Base-by-base conservation (phyloP, 2,329 filamentous ascomycete species). In the Cytospora chrysosperma region DNA sequence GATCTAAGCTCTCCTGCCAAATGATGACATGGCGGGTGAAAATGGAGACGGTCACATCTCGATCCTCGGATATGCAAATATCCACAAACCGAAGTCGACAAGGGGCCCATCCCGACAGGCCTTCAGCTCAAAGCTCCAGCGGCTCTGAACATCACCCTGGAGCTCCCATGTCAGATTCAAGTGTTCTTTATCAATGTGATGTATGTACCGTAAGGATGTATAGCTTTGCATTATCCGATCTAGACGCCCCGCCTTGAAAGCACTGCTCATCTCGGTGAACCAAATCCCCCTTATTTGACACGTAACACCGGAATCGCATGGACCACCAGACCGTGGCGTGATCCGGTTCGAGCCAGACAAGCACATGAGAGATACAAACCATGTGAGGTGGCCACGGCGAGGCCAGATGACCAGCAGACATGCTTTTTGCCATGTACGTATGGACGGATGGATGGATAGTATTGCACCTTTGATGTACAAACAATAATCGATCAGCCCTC, bases 1-100 rank as follows among this genome's bases (percentile, higher is more conserved):
- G 59, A 50, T 61, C 59, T 61, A 61, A 55, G 51, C 59, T 61
- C 43, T 50, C 19, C 43, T 61, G 58, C 58, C 58, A 61, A 54
- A 61, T 61, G 58, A 61, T 61, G 59, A 50, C 59, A 61, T 55
- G 55, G 51, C 59, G 59, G 59, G 59, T 61, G 51, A 61, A 61
- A 61, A 55, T 61, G 59, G 59, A 49, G 59, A 55, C 57, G 37
- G 49, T 34, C 51, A n/a, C 43, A 47, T 47, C 40, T 51, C 51
- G 50, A 51, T 55, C 54, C 59, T 61, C 59, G 17, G 59, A 61
- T 61, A 61, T 61, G 59, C 59, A 61, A 54, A 61, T 61, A 61
- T 61, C 59, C 59, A 61, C 51, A 61, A 61, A 61, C 37, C 28
- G 54, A 15, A n/a, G 26, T 24, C 49, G 32, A 53, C 51, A 30